phyloP scores from a whole-genome alignment of 129 eudicot species.

The Chrysanthemum lavandulifolium region DNA sequence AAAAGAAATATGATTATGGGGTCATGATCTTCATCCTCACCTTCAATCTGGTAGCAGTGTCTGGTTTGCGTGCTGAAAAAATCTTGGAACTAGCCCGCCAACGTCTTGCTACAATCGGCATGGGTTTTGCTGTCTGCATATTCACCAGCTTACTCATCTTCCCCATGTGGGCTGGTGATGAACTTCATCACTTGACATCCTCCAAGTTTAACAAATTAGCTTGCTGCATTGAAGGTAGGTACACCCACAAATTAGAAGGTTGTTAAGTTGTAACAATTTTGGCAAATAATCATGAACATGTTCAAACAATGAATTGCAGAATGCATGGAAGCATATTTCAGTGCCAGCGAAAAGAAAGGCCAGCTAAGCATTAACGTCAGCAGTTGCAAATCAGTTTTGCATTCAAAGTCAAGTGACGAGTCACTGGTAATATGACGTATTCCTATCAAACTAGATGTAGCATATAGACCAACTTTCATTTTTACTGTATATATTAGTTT shows the following conservation, averaged over 20 bases:
- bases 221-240: slow-evolving; percentile 55
- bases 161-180: slow-evolving; percentile 91
- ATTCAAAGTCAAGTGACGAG: slow-evolving; percentile 80
- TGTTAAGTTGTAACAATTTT: slow-evolving; percentile 7
- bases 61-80: slow-evolving; percentile 67
- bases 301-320: slow-evolving; percentile 37
- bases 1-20: slow-evolving; percentile 75
- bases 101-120: slow-evolving; percentile 67
- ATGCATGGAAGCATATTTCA: slow-evolving; percentile 70
- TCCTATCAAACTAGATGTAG: not conserved
- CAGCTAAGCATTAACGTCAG: slow-evolving; percentile 23
- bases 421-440: slow-evolving; percentile 48
- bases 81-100: slow-evolving; percentile 50
- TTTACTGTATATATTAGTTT: not conserved
- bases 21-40: slow-evolving; percentile 71
- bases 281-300: slow-evolving; percentile 1
- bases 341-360: slow-evolving; percentile 39
- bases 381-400: slow-evolving; percentile 65
- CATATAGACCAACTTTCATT: not conserved
- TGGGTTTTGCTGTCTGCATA: slow-evolving; percentile 70
- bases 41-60: slow-evolving; percentile 72
- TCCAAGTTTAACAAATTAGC: slow-evolving; percentile 66
- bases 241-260: not conserved
- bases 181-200: slow-evolving; percentile 59
- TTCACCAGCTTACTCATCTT: slow-evolving; percentile 59